Conservation (phyloP, 208 protist species). For the Trypanosoma scelopori region DNA sequence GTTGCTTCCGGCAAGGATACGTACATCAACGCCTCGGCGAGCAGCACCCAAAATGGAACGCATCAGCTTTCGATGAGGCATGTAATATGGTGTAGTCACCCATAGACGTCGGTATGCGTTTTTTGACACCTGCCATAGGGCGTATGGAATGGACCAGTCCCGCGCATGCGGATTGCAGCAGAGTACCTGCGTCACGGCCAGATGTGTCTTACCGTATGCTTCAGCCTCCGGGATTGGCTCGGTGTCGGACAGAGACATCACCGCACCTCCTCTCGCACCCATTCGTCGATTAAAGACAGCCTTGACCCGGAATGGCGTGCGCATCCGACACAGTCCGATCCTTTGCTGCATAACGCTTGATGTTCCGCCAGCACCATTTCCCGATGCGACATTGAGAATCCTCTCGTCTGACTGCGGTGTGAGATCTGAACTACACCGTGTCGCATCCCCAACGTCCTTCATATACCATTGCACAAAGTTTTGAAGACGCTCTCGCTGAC, state of each 20-base stretch:
- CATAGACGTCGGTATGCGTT: constrained; percentile 81
- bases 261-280: constrained; percentile 22
- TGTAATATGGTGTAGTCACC: constrained; percentile 93
- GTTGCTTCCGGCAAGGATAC: constrained; percentile 81
- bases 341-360: constrained; percentile 47
- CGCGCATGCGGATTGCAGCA: constrained; percentile 83
- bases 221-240: constrained; percentile 76
- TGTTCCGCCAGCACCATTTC: background rate
- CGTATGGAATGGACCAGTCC: constrained; percentile 89
- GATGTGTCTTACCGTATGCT: constrained; percentile 44
- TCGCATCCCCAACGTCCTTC: background rate
- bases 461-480: constrained; percentile 20
- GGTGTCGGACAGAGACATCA: constrained; percentile 46
- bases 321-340: constrained; percentile 38
- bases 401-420: no score
- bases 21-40: constrained; percentile 86
- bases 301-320: constrained; percentile 22
- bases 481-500: constrained; percentile 31
- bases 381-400: no score
- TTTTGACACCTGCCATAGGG: constrained; percentile 82
- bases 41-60: constrained; percentile 74
- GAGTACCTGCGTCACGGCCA: constrained; percentile 75
- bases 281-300: constrained; percentile 4
- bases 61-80: constrained; percentile 82
- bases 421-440: background rate